These are phyloP conservation scores for Calonectria pseudoreteaudii DNA, from an alignment of 2,329 filamentous ascomycete species.

Conservation along the genomic window DNA sequence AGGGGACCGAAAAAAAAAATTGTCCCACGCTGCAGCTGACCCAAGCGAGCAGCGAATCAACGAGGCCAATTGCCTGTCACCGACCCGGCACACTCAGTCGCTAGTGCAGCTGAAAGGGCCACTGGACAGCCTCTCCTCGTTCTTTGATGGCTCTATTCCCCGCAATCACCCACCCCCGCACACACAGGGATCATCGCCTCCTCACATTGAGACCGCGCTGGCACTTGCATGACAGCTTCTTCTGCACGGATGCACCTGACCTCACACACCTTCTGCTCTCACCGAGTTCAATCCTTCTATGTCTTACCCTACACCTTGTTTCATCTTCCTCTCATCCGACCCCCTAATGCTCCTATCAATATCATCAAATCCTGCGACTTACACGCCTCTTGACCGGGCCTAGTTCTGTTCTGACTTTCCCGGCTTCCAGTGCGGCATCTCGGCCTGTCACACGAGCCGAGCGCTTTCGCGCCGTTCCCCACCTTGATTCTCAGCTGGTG, in stretches of 20 bases:
- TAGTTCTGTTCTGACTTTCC: neutral
- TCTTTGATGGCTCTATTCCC: slow-evolving; percentile 20
- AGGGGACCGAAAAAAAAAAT: slow-evolving; percentile 10
- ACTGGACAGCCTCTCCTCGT: slow-evolving; percentile 14
- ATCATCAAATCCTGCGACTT: neutral
- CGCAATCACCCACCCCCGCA: slow-evolving; percentile 38
- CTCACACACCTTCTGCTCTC: slow-evolving; percentile 16
- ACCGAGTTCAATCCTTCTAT: slow-evolving; percentile 8
- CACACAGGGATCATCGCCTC: slow-evolving; percentile 26
- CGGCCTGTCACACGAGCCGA: neutral
- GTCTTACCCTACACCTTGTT: slow-evolving; percentile 13
- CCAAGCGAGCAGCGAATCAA: slow-evolving; percentile 9
- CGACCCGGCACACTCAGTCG: neutral
- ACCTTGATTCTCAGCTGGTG: neutral
- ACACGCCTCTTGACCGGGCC: neutral
- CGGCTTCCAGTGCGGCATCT: neutral
- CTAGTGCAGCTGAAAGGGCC: slow-evolving; percentile 7
- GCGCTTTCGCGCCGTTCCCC: neutral
- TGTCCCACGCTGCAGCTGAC: neutral
- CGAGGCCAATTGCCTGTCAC: neutral
- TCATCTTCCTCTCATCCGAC: neutral
- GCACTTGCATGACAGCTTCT: slow-evolving; percentile 13
- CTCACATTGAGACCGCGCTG: slow-evolving; percentile 5
- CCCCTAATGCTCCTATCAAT: neutral
- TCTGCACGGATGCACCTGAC: slow-evolving; percentile 19